Conservation (phyloP, 2,329 filamentous ascomycete genomes). For the Fusarium sp. region DNA sequence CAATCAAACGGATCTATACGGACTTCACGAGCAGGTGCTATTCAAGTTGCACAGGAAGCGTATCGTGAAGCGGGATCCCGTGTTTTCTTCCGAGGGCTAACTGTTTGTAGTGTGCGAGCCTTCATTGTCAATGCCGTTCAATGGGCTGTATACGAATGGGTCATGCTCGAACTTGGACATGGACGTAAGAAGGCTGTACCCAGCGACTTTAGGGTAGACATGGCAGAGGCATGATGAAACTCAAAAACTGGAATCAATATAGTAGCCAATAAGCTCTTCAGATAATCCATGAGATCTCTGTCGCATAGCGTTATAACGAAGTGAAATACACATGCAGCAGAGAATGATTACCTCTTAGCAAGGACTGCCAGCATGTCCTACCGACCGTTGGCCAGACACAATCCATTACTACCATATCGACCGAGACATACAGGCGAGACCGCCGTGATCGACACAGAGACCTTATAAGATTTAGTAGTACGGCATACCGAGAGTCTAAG, state of each 20-base stretch:
- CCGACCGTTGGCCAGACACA: not conserved
- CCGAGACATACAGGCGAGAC: not conserved
- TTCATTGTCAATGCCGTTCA: slow-evolving; percentile 95
- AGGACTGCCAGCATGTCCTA: not conserved
- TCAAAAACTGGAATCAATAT: not conserved
- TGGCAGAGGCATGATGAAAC: slow-evolving; percentile 2
- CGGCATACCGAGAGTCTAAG: not conserved
- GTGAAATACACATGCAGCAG: not conserved
- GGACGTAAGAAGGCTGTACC: slow-evolving; percentile 29
- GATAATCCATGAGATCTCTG: not conserved
- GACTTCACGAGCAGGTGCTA: slow-evolving; percentile 58
- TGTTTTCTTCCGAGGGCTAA: slow-evolving; percentile 79
- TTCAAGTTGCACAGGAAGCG: slow-evolving; percentile 72
- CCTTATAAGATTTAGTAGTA: not conserved
- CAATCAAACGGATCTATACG: slow-evolving; percentile 38
- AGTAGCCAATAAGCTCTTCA: not conserved
- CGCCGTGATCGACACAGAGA: not conserved
- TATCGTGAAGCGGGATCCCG: slow-evolving; percentile 71
- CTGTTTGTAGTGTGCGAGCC: slow-evolving; percentile 84
- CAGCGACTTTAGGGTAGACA: not conserved
- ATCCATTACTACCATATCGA: not conserved
- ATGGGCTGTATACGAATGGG: slow-evolving; percentile 92
- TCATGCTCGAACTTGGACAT: slow-evolving; percentile 70
- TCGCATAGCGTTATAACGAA: not conserved
- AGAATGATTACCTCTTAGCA: not conserved